phyloP scores from a whole-genome alignment of 176 grass and related monocot species.

The Puccinellia tenuiflora region DNA sequence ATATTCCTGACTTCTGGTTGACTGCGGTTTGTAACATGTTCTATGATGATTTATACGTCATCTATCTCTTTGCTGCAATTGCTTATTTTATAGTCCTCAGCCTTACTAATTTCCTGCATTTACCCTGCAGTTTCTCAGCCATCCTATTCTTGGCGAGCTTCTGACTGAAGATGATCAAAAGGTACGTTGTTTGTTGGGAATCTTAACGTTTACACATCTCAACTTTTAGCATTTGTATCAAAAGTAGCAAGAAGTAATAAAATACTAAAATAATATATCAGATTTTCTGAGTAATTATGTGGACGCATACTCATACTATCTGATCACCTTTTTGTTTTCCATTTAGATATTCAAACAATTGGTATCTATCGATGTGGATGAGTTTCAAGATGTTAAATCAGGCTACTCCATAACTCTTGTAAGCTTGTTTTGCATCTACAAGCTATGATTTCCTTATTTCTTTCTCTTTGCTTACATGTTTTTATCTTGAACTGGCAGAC shows the following conservation, averaged over 20 bases:
- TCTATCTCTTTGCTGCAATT: not conserved
- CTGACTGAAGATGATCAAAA: conserved; percentile 75
- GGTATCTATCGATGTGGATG: conserved; percentile 71
- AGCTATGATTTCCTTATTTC: not conserved
- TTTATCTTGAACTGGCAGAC: conserved; percentile 39
- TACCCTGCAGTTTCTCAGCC: conserved; percentile 74
- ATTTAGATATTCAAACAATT: conserved; percentile 84
- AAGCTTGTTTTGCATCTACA: conserved; percentile 21
- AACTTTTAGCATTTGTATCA: not conserved
- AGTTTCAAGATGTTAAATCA: conserved; percentile 82
- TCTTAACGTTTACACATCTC: not conserved
- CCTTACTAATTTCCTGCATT: not conserved
- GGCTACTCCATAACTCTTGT: conserved; percentile 81
- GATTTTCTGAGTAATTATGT: not conserved
- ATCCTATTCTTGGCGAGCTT: conserved; percentile 72
- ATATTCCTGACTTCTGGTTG: conserved; percentile 91
- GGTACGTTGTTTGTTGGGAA: conserved; percentile 27
- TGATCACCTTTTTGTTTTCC: not conserved
- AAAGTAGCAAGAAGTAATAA: not conserved
- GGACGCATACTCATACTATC: not conserved
- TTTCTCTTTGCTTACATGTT: conserved; percentile 21
- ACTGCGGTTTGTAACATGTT: conserved; percentile 53
- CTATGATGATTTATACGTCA: not conserved
- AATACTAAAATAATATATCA: not conserved
- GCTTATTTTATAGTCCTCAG: not conserved